Base-by-base conservation (phyloP, 1,139 yeast species). In the Candida tunisiensis region DNA sequence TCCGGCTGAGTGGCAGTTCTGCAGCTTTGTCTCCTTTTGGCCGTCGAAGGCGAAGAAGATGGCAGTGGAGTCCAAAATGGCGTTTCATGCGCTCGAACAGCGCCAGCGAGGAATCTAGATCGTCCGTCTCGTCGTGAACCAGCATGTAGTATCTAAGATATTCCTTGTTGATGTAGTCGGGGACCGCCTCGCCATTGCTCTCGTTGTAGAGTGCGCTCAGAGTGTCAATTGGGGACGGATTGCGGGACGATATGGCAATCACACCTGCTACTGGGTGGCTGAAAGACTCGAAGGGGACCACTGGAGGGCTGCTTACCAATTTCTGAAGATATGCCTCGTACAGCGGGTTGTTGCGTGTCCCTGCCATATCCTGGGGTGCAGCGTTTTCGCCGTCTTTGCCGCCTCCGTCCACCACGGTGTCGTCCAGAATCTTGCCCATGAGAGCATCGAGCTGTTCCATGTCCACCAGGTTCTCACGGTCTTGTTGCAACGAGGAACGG, bases 201-300 rank as follows among this genome's bases (percentile, higher is more conserved):
- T 39, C 41, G 25, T 44, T 42, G 32, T 46, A 55, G 19, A 57
- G 38, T 12, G 34, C 34, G 6, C 57, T 47, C n/a, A 72, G 47
- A 5, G 56, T 47, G 9, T 65, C 73, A 3, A 71, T 42, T 1
- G 74, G 56, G 34, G 71, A 73, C 15, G 44, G 40, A 25, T 47
- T 49, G 16, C 43, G 38, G 16, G 60, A 49, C 27, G 75, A 62
- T 3, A 85, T 59, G 4, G 77, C 74, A 29, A 83, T 62, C 11
- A 85, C 51, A 28, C 85, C 80, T 2, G 83, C 65, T 1, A 83
- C 67, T 0, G 98, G 96, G 46, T 88, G 96, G 39, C 80, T 75
- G 46, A 85, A 75, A 3, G 88, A 74, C 47, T 88, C 96, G 47
- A 80, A 83, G 1, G 93, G 75, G 16, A 22, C 8, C n/a, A 20